Evolutionary conservation across 768 basidiomycete genomes (phyloP).

Genomic region (Termitomyces sp.): DNA sequence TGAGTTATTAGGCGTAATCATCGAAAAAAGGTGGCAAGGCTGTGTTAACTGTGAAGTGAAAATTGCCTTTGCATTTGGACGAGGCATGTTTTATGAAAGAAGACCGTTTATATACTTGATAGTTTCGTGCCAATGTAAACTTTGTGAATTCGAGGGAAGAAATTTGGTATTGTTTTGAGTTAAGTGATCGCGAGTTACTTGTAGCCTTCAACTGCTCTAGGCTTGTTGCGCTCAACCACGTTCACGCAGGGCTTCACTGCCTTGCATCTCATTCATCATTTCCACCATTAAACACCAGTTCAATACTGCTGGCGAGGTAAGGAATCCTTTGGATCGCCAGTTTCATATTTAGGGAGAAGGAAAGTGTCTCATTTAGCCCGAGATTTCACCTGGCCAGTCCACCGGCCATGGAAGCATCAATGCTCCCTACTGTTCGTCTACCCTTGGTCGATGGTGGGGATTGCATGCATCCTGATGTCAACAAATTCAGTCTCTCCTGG

Average conservation of each 20-base stretch:
- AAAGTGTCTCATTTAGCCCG: not conserved
- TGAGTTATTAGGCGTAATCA: slow-evolving; percentile 34
- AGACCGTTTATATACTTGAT: not conserved
- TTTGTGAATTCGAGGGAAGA: slow-evolving; percentile 1
- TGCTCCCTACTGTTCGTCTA: slow-evolving; percentile 47
- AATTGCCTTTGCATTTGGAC: not conserved
- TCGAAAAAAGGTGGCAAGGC: not conserved
- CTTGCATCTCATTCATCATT: slow-evolving; percentile 3
- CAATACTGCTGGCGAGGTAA: slow-evolving; percentile 8
- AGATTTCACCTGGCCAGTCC: slow-evolving; percentile 8
- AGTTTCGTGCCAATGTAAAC: not conserved
- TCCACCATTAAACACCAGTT: not conserved
- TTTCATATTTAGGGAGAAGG: not conserved
- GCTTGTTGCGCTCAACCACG: slow-evolving; percentile 5
- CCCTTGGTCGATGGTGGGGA: slow-evolving; percentile 36
- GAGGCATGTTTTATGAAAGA: not conserved
- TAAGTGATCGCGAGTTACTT: slow-evolving; percentile 8
- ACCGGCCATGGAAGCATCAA: slow-evolving; percentile 27
- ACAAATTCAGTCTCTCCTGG: slow-evolving; percentile 59
- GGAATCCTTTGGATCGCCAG: not conserved
- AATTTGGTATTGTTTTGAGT: slow-evolving; percentile 31
- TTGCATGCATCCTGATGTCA: slow-evolving; percentile 40
- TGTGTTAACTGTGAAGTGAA: not conserved
- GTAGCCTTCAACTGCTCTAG: not conserved
- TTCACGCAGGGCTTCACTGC: slow-evolving; percentile 6